These are phyloP conservation scores for Kregervanrija delftensis DNA, from an alignment of 805 yeast species.

Conservation along the genomic window DNA sequence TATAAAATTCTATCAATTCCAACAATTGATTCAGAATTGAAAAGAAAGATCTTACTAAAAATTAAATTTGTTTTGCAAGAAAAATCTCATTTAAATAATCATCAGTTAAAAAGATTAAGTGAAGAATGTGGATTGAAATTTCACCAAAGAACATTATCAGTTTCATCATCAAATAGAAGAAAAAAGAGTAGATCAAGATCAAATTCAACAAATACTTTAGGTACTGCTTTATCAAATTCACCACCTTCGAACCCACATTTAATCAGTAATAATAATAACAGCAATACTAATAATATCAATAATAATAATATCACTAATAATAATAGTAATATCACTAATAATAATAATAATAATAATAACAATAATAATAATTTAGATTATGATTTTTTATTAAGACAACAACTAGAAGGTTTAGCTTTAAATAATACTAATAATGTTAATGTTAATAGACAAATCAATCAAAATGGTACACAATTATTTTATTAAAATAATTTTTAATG, in stretches of 20 bases:
- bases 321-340: conserved; percentile 12
- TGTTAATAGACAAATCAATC: too few species aligned
- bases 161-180: conserved; percentile 14
- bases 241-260: conserved; percentile 7
- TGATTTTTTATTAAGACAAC: conserved; percentile 23
- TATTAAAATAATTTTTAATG: too few species aligned
- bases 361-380: conserved; percentile 15
- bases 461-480: too few species aligned
- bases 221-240: conserved; percentile 5
- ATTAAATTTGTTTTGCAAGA: conserved; percentile 59
- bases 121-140: conserved; percentile 82
- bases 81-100: conserved; percentile 57
- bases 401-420: conserved; percentile 23
- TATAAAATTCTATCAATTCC: conserved; percentile 76
- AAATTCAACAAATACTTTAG: conserved; percentile 17
- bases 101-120: conserved; percentile 76
- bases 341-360: conserved; percentile 2
- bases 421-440: conserved; percentile 9
- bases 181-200: conserved; percentile 23
- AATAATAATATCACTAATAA: conserved; percentile 7
- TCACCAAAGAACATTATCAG: conserved; percentile 16
- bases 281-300: conserved; percentile 1
- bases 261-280: conserved; percentile 5
- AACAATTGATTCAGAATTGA: conserved; percentile 47
- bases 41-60: conserved; percentile 51